Conservation (phyloP, 2,329 filamentous ascomycete species). For the Colletotrichum sp. region DNA sequence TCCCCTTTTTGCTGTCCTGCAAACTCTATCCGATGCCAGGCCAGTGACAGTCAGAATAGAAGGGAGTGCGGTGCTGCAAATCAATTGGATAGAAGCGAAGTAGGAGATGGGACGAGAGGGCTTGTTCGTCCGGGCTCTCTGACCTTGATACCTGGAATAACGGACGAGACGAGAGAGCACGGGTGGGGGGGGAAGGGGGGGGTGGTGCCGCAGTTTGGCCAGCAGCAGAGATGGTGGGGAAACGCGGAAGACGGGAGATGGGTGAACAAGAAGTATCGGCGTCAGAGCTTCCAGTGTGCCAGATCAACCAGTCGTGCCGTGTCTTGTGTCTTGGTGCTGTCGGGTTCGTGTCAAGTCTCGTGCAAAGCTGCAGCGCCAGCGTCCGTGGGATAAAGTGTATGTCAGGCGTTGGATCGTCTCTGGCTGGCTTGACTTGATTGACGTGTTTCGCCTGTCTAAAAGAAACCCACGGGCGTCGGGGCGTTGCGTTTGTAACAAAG, state of each 20-base stretch:
- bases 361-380: not conserved
- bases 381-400: conserved; percentile 1
- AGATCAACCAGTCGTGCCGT: not conserved
- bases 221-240: conserved; percentile 13
- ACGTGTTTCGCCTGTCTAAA: not conserved
- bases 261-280: conserved; percentile 7
- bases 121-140: conserved; percentile 15
- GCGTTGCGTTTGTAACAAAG: conserved; percentile 12
- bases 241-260: conserved; percentile 3
- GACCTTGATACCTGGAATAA: conserved; percentile 6
- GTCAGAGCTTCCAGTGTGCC: conserved; percentile 5
- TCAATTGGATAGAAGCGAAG: conserved; percentile 3
- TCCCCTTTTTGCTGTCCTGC: not conserved
- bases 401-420: not conserved
- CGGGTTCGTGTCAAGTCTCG: not conserved
- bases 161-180: not conserved
- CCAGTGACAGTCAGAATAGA: not conserved
- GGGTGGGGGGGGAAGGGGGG: not conserved
- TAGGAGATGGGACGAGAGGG: conserved; percentile 11
- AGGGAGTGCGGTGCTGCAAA: not conserved
- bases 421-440: not conserved
- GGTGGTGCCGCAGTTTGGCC: not conserved
- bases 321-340: not conserved
- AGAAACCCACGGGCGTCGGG: not conserved
- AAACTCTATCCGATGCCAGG: conserved; percentile 13